Conservation (phyloP, 257 asterid genomes). For the Nicotiana obtusifolia region DNA sequence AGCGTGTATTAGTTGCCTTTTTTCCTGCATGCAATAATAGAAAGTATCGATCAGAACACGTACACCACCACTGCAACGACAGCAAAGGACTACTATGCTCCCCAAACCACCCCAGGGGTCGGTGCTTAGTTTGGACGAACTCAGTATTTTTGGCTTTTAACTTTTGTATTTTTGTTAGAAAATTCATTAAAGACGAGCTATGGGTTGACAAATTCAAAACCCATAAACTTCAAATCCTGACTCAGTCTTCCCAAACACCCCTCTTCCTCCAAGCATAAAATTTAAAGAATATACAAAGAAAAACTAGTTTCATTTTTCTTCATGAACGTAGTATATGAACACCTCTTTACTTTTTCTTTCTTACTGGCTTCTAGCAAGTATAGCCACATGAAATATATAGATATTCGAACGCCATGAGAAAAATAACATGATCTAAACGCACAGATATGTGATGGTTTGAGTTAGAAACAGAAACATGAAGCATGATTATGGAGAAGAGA, state of each 20-base stretch:
- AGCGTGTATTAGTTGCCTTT: not conserved
- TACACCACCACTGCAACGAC: conserved; percentile 2
- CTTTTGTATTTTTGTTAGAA: too few species aligned
- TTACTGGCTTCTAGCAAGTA: too few species aligned
- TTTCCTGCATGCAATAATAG: conserved; percentile 32
- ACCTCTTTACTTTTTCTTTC: too few species aligned
- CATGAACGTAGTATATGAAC: not conserved
- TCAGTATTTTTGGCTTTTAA: too few species aligned
- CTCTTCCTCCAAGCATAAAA: not conserved
- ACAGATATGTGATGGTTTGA: too few species aligned
- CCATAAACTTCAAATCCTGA: too few species aligned
- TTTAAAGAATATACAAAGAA: not conserved
- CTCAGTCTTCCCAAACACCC: not conserved
- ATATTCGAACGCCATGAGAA: not conserved
- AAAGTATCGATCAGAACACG: not conserved
- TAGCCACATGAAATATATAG: not conserved
- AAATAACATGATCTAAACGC: not conserved
- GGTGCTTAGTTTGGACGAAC: too few species aligned
- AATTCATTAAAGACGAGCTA: too few species aligned
- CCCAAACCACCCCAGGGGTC: not conserved
- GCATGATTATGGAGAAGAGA: not conserved
- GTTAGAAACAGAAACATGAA: not conserved
- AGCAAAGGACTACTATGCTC: conserved; percentile 6
- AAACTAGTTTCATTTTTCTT: not conserved
- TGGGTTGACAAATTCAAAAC: too few species aligned